Percentiles rank a stretch among this genome's conserved stretches.
Conservation (phyloP, 1,139 yeast species). For the Suhomyces bribrorum region DNA sequence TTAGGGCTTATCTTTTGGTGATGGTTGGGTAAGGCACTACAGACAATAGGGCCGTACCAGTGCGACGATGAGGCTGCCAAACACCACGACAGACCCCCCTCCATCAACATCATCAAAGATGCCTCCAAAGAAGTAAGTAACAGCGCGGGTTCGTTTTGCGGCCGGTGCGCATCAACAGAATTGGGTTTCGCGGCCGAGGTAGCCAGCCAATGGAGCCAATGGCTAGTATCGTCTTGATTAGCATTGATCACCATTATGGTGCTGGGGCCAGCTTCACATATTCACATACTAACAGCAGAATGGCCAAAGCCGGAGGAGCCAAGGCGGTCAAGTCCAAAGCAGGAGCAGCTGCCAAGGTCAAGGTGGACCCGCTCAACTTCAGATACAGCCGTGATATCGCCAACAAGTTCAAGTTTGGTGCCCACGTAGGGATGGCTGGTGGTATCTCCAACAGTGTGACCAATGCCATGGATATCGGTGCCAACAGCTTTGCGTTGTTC, state of each 20-base stretch:
- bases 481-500: conserved; percentile 86
- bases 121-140: conserved; percentile 18
- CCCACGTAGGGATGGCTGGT: conserved; percentile 75
- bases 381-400: conserved; percentile 21
- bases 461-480: conserved; percentile 76
- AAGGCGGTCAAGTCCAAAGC: conserved; percentile 2
- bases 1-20: conserved; percentile 5
- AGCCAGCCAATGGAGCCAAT: too few species aligned
- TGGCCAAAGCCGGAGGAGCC: neutral
- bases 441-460: conserved; percentile 75
- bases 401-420: conserved; percentile 62
- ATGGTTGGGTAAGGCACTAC: conserved; percentile 4
- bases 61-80: neutral
- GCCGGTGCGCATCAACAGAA: too few species aligned
- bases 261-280: too few species aligned
- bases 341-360: conserved; percentile 7
- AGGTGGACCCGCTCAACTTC: conserved; percentile 12
- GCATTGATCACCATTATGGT: neutral
- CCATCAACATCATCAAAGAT: conserved; percentile 2
- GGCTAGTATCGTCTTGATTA: too few species aligned
- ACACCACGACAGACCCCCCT: neutral
- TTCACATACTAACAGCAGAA: conserved; percentile 4
- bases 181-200: too few species aligned
- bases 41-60: neutral
- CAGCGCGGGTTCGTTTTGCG: neutral